phyloP scores from a whole-genome alignment of 176 grass and related monocot species.

The Carex myosuroides region DNA sequence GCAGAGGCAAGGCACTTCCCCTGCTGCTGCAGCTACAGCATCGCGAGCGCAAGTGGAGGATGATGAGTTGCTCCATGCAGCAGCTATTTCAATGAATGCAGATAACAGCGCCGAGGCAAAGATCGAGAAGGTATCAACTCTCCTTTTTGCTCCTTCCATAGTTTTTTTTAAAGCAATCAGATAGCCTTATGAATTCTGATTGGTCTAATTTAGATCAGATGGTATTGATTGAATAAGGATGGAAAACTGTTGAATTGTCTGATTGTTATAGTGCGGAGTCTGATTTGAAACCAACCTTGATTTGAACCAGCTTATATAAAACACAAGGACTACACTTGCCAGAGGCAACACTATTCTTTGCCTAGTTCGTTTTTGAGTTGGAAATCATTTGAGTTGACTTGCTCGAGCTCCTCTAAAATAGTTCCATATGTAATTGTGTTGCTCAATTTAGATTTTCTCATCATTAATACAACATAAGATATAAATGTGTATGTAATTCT shows the following conservation, averaged over 20 bases:
- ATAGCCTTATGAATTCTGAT: not conserved
- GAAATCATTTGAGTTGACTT: not conserved
- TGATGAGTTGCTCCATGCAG: not conserved
- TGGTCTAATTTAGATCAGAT: not conserved
- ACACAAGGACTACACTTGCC: not conserved
- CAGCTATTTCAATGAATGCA: not conserved
- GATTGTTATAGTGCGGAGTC: not conserved
- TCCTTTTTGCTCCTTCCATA: not conserved
- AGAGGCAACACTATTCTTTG: not conserved
- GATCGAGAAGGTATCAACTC: conserved; percentile 7
- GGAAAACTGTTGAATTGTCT: not conserved
- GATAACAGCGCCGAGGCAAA: not conserved
- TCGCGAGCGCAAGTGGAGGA: not conserved
- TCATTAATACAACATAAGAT: not conserved
- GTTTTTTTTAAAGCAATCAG: not conserved
- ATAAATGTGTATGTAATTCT: not conserved
- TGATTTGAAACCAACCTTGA: not conserved
- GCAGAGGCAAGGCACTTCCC: not conserved
- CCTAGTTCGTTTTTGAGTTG: not conserved
- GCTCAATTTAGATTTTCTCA: not conserved
- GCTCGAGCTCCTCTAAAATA: not conserved
- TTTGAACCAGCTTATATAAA: not conserved
- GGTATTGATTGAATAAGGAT: too few relatives aligned
- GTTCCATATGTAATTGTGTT: not conserved
- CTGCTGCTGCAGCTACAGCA: not conserved